Evolutionary conservation across 176 grass and related monocot genomes (phyloP), one percentile per base, ranked within the genome.

Genomic region (Poa pratensis): DNA sequence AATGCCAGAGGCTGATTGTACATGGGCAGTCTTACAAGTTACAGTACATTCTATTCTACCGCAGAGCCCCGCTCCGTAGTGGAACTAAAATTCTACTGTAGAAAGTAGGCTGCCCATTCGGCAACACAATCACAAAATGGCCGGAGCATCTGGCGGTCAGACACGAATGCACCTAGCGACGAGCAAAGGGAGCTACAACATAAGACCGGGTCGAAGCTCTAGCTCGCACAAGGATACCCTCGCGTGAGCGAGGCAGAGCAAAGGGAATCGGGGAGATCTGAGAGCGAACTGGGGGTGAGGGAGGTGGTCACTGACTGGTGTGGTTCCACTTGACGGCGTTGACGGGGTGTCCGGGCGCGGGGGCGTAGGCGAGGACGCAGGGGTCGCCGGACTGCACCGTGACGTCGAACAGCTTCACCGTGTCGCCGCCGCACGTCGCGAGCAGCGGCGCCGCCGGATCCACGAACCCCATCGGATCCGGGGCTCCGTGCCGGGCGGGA

Each of bases 261-360:
- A 37, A 10, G 62, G 72, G 9, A 73, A 78, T 20, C 78, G 18
- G 68, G 65, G 65, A 83, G 88, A 90, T 90, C 88, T 73, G 88
- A 19, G 75, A 53, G 12, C 4, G 35, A 7, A 73, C 34, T 71
- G 43, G 52, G 34, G 22, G 23, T 5, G 3, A 50, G 73, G 62
- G 16, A 80, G 60, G 0, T 22, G 23, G 19, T 19, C 18, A 82
- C 84, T 98, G 84, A 99, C 96, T 96, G 52, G 96, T 96, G 61
- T 99, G 93, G 77, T 99, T 96, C 96, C 96, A 99, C 78, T 91
- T 90, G 85, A 94, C 91, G 78, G 88, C 86, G 89, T 92, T 99
- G 69, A 96, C 90, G 79, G 90, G 87, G 61, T 87, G 82, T 9
- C 78, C 86, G 4, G 86, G 80, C 0, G 88, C 57, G 11, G 96